A percentile compares a stretch with the other conserved stretches of the same genome.
phyloP scores from a whole-genome alignment of 306 rosid genomes.

The Sphenostylis stenocarpa region DNA sequence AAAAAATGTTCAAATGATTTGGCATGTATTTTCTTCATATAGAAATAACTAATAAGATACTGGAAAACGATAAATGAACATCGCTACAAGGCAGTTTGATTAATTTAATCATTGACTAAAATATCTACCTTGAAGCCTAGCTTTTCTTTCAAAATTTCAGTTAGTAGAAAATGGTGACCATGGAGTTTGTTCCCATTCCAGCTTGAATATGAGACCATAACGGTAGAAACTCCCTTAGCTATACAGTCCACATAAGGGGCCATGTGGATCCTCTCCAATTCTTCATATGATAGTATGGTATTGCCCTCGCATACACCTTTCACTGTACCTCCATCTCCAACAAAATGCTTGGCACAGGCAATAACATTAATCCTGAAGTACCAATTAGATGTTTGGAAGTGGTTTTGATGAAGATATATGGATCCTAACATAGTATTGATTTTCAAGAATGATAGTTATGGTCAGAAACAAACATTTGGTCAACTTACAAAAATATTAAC shows the following conservation, averaged over 20 bases:
- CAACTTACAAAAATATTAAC: conserved; percentile 12
- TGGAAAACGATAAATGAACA: background rate
- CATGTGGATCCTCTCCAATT: conserved; percentile 72
- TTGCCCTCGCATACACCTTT: conserved; percentile 75
- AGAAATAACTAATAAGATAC: background rate
- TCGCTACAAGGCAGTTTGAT: background rate
- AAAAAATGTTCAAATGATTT: background rate
- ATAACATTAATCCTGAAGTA: conserved; percentile 61
- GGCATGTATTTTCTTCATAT: background rate
- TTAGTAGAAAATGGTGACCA: conserved; percentile 60
- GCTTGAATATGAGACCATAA: conserved; percentile 81
- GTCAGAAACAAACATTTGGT: background rate
- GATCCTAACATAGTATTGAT: background rate
- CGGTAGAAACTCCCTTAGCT: conserved; percentile 65
- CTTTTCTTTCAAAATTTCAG: conserved; percentile 62
- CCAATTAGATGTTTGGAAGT: background rate
- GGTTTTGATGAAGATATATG: background rate
- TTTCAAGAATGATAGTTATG: background rate
- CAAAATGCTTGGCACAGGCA: conserved; percentile 90
- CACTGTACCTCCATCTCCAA: conserved; percentile 81
- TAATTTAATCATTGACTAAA: background rate
- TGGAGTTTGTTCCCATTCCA: conserved; percentile 76
- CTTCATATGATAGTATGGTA: conserved; percentile 62
- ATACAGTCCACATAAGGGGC: conserved; percentile 77
- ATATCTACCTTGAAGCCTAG: conserved; percentile 68